Conservation (phyloP, 495 filamentous ascomycete genomes). For the Penicillium roqueforti region DNA sequence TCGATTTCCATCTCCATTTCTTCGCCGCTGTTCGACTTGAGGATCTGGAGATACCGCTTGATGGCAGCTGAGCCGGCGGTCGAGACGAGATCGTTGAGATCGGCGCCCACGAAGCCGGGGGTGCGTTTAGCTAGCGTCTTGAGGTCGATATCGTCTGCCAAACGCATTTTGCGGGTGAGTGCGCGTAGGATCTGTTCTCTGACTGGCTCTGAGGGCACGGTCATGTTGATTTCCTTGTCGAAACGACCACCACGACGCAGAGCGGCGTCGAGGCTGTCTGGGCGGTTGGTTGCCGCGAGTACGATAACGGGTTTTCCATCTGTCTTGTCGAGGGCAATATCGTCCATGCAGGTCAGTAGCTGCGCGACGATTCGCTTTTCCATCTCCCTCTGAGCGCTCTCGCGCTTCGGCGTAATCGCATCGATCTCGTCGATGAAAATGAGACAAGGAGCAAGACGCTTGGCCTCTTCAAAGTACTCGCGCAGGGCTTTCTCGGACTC, state of each 20-base stretch:
- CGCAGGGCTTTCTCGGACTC: conserved; percentile 93
- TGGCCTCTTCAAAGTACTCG: conserved; percentile 86
- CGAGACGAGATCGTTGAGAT: conserved; percentile 78
- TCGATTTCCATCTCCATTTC: conserved; percentile 57
- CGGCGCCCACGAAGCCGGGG: conserved; percentile 93
- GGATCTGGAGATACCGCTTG: conserved; percentile 52
- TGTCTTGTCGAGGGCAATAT: conserved; percentile 74
- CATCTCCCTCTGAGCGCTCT: conserved; percentile 95
- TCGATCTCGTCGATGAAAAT: conserved; percentile 98
- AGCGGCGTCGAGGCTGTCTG: conserved; percentile 84
- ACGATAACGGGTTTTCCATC: conserved; percentile 89
- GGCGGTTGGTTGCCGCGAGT: conserved; percentile 88
- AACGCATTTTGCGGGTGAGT: conserved; percentile 63
- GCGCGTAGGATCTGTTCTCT: conserved; percentile 80
- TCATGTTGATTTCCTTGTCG: conserved; percentile 89
- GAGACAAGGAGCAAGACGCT: conserved; percentile 80
- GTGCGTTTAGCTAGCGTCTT: conserved; percentile 79
- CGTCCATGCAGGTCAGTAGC: conserved; percentile 83
- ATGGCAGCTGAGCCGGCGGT: conserved; percentile 65
- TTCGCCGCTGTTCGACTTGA: conserved; percentile 47
- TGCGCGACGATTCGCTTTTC: conserved; percentile 94
- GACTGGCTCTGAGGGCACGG: conserved; percentile 82
- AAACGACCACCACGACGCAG: conserved; percentile 83
- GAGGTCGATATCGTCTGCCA: conserved; percentile 74
- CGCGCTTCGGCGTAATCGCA: conserved; percentile 89